Conservation (phyloP, 2,329 filamentous ascomycete genomes). For the Cephalotrichum gorgonifer region DNA sequence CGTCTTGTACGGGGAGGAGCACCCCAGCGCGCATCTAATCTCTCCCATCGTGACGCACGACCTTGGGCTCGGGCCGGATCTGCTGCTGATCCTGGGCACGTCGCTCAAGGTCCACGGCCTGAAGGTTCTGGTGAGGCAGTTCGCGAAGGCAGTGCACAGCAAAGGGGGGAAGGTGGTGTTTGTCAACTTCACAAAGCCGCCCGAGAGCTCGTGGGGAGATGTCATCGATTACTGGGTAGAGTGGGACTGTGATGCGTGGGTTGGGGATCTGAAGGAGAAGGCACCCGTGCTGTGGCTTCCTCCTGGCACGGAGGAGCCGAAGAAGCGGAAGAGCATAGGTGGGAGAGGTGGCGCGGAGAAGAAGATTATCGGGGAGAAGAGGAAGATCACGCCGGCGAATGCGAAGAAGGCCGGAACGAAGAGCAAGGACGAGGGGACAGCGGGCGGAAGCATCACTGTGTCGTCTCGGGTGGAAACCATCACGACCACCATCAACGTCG, state of each 20-base stretch:
- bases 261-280: constrained; percentile 48
- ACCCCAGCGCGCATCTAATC: constrained; percentile 58
- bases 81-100: constrained; percentile 61
- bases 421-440: constrained; percentile 11
- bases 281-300: constrained; percentile 51
- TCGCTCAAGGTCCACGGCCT: constrained; percentile 62
- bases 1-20: constrained; percentile 64
- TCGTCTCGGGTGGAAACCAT: too few relatives aligned
- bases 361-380: constrained; percentile 6
- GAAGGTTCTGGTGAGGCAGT: constrained; percentile 60
- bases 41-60: constrained; percentile 60
- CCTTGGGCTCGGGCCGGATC: constrained; percentile 51
- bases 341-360: constrained; percentile 2
- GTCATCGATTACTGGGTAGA: constrained; percentile 65
- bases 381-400: constrained; percentile 4
- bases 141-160: constrained; percentile 60
- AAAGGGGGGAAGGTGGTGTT: constrained; percentile 60
- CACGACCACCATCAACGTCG: too few relatives aligned
- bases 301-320: constrained; percentile 32
- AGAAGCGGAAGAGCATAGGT: constrained; percentile 26
- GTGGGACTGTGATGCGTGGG: constrained; percentile 69
- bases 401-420: constrained; percentile 18
- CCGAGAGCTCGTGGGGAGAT: constrained; percentile 63
- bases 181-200: constrained; percentile 62
- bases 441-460: too few relatives aligned